phyloP scores from a whole-genome alignment of 768 basidiomycete genomes.

The Tubosaeta brunneosetosa region DNA sequence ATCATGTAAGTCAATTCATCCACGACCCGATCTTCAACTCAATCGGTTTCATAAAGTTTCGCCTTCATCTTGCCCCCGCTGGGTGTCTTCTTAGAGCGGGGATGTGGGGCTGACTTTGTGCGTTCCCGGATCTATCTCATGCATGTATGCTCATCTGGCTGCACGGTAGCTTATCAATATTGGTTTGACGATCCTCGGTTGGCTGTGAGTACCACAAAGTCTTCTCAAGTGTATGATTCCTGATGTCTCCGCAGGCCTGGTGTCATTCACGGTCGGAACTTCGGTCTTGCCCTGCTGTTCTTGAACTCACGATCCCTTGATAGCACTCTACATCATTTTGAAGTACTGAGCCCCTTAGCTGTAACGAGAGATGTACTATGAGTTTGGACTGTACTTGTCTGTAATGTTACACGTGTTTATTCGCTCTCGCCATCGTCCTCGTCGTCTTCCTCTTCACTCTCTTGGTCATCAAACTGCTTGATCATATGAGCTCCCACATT shows the following conservation, averaged over 20 bases:
- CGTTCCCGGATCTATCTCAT: conserved; percentile 24
- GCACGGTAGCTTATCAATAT: conserved; percentile 59
- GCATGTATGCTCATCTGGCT: not conserved
- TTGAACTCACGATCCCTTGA: conserved; percentile 12
- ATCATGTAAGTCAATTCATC: conserved; percentile 36
- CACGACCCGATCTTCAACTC: conserved; percentile 4
- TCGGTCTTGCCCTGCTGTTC: not conserved
- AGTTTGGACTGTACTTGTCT: conserved; percentile 5
- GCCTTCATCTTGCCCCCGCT: conserved; percentile 78
- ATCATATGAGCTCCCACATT: conserved; percentile 69
- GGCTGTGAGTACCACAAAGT: conserved; percentile 56
- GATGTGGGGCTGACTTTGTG: conserved; percentile 73
- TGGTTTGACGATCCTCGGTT: conserved; percentile 71
- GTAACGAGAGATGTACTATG: not conserved
- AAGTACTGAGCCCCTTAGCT: conserved; percentile 46
- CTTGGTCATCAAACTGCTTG: conserved; percentile 76
- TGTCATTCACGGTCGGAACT: conserved; percentile 57
- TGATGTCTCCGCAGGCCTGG: conserved; percentile 51
- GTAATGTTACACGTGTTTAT: conserved; percentile 9
- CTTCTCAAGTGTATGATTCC: not conserved
- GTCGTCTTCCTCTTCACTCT: conserved; percentile 44
- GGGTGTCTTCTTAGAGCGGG: conserved; percentile 85
- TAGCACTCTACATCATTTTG: conserved; percentile 77
- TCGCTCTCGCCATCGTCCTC: conserved; percentile 13
- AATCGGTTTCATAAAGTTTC: conserved; percentile 34